Base-by-base conservation (phyloP, 306 rosid genomes). In the Vigna angularis region DNA sequence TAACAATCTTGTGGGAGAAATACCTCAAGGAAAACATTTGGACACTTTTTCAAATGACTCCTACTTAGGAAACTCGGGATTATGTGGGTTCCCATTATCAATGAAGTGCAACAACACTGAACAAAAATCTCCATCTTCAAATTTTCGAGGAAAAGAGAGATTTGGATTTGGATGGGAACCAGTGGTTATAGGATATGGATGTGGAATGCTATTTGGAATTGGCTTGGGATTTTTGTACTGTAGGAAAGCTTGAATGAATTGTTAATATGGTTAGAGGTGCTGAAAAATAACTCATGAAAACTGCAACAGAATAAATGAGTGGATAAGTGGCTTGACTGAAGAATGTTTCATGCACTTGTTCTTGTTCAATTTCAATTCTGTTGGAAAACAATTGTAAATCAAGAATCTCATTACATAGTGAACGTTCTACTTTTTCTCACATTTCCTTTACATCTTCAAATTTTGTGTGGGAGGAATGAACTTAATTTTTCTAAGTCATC, bases 11-110 rank as follows among this genome's bases (percentile, higher is more conserved):
- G 71, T 6, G 3, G 87, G 86, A 50, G 26, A 9, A 5, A 83
- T 87, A 26, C 89, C 91, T 18, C 42, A 14, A 22, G 85, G 91
- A 12, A 59, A 57, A 0, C 89, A 87, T 17, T 85, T 87, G 20
- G 2, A 61, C 5, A 85, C 88, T 30, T 87, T 87, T 62, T 5
- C 36, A 1, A 74, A 42, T 1, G 71, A 66, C 2, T 85, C 91
- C 1, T 87, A 76, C 5, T 8, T n/a, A 3, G 88, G 78, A 45
- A 87, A 87, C 62, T n/a, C 0, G 4, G 82, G 38, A 3, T 32
- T 87, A 15, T 85, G 81, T n/a, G 89, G 85, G 47, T 3, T 20
- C n/a, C 91, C 89, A 0, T 34, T 87, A 48, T 16, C 83, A 52
- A 20, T 10, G 47, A 53, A 52, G 9, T 85, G 80, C 63, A 18